phyloP scores from a whole-genome alignment of 176 grass and related monocot species.

The Miscanthus lutarioriparius region DNA sequence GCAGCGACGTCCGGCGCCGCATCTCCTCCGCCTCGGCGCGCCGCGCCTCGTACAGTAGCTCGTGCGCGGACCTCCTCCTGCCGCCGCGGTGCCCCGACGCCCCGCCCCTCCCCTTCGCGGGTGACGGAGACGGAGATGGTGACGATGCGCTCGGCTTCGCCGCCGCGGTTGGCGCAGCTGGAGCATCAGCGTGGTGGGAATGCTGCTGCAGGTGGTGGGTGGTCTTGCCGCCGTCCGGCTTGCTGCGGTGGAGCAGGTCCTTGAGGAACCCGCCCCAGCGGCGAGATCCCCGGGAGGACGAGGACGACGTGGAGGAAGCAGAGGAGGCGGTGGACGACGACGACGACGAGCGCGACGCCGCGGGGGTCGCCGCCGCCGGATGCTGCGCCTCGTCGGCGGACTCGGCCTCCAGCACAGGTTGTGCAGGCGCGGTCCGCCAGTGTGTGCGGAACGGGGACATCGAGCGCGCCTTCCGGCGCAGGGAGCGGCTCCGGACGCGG shows the following conservation, averaged over 20 bases:
- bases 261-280: conserved; percentile 84
- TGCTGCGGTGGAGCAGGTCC: conserved; percentile 91
- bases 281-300: conserved; percentile 56
- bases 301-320: conserved; percentile 45
- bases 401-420: neutral
- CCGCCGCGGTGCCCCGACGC: neutral
- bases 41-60: conserved; percentile 77
- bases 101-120: neutral
- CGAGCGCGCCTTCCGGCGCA: conserved; percentile 63
- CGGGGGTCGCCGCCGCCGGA: neutral
- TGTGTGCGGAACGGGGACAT: conserved; percentile 68
- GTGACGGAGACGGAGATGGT: neutral
- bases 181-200: neutral
- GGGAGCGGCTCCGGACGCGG: conserved; percentile 48
- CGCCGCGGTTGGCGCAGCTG: neutral
- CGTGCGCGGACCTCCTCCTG: conserved; percentile 63
- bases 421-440: neutral
- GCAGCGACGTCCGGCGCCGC: conserved; percentile 89
- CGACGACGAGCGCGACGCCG: conserved; percentile 45
- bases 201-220: neutral
- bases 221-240: conserved; percentile 65
- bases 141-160: neutral
- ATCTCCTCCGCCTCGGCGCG: conserved; percentile 86
- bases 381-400: neutral
- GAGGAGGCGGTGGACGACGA: conserved; percentile 51